These are phyloP conservation scores for Hibiscus tridactylites DNA, from an alignment of 345 rosid genomes.

Conservation along the genomic window DNA sequence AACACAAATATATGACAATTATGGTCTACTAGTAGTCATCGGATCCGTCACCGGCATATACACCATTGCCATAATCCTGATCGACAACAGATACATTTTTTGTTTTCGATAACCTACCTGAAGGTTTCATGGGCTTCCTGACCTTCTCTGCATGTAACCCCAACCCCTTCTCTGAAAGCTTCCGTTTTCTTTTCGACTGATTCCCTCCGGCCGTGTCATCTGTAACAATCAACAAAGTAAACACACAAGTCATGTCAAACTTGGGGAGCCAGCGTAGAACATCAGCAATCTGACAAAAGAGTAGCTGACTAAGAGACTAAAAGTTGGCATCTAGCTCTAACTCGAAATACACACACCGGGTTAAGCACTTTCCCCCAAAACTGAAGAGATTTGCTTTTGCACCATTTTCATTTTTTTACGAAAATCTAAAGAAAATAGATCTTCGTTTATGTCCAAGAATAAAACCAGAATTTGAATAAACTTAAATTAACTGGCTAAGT, in stretches of 20 bases:
- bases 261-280: neutral
- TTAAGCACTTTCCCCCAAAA: neutral
- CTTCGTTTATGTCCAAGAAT: too few relatives aligned
- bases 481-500: neutral
- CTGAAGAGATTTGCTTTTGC: neutral
- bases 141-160: constrained; percentile 91
- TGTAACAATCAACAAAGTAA: constrained; percentile 14
- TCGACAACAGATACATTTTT: constrained; percentile 47
- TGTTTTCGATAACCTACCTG: constrained; percentile 48
- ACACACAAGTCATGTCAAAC: neutral
- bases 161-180: constrained; percentile 92
- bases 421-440: neutral
- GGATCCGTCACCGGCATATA: constrained; percentile 42
- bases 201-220: constrained; percentile 70
- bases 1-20: neutral
- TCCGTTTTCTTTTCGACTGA: constrained; percentile 66
- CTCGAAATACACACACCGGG: neutral
- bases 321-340: neutral
- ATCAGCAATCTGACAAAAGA: neutral
- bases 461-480: neutral
- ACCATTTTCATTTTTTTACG: neutral
- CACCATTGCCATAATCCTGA: constrained; percentile 42
- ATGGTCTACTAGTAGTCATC: constrained; percentile 16
- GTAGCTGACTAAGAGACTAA: neutral
- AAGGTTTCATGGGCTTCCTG: constrained; percentile 52